phyloP scores from a whole-genome alignment of 345 rosid species.

The Psidium guajava region DNA sequence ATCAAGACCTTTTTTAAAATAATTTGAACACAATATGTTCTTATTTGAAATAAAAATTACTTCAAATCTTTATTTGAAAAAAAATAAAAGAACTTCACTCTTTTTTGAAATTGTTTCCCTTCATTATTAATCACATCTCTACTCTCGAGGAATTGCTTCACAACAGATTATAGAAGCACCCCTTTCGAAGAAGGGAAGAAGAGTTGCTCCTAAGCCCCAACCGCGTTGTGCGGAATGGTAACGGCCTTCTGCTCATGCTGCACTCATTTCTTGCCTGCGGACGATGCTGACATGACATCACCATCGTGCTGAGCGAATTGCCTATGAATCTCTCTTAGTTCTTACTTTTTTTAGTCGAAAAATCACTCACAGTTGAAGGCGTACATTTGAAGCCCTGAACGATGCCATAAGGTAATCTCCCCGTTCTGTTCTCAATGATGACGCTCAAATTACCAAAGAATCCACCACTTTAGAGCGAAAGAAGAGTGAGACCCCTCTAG shows the following conservation, averaged over 20 bases:
- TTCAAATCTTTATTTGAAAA: too few relatives aligned
- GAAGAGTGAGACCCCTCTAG: not conserved
- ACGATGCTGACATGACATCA: not conserved
- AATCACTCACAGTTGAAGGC: not conserved
- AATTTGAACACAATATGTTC: too few relatives aligned
- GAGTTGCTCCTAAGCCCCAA: not conserved
- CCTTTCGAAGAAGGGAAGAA: too few relatives aligned
- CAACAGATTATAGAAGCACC: not conserved
- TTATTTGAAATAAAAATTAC: too few relatives aligned
- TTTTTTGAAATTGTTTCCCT: too few relatives aligned
- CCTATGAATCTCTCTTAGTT: not conserved
- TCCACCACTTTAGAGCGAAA: not conserved
- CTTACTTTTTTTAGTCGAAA: too few relatives aligned
- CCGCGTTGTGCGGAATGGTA: too few relatives aligned
- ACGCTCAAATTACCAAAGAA: not conserved
- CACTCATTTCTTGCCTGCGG: too few relatives aligned
- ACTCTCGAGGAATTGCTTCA: not conserved
- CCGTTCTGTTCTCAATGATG: not conserved
- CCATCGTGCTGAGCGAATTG: not conserved
- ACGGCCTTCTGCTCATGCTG: too few relatives aligned
- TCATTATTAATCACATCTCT: too few relatives aligned
- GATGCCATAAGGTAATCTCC: not conserved
- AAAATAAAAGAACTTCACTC: too few relatives aligned
- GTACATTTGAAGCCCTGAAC: not conserved
- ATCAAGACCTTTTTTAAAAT: too few relatives aligned